Percentiles rank a stretch among this genome's conserved stretches.
These are phyloP conservation scores for Globisporangium solare DNA, from an alignment of 352 stramenopile genomes.

Conservation along the genomic window DNA sequence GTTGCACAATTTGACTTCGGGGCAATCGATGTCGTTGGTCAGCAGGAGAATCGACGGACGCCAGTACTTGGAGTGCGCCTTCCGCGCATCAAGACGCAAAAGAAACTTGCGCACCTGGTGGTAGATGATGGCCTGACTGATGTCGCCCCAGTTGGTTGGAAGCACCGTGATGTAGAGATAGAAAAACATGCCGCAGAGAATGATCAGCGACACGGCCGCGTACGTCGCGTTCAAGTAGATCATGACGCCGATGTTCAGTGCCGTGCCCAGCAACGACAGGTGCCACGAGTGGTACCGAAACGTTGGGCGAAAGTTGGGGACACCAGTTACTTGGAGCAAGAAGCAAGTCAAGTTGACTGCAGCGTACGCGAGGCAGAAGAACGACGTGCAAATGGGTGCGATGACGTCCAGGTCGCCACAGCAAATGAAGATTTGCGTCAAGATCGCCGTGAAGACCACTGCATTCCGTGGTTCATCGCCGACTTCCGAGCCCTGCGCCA, in stretches of 20 bases:
- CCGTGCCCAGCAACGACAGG: slow-evolving; percentile 46
- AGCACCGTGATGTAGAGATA: slow-evolving; percentile 58
- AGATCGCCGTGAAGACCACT: slow-evolving; percentile 55
- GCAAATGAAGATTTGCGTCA: slow-evolving; percentile 68
- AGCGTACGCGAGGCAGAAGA: slow-evolving; percentile 78
- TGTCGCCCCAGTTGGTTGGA: slow-evolving; percentile 64
- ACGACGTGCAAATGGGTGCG: slow-evolving; percentile 74
- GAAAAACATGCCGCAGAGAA: slow-evolving; percentile 54
- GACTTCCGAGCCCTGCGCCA: slow-evolving; percentile 43
- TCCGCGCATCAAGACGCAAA: slow-evolving; percentile 57
- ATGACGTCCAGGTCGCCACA: slow-evolving; percentile 73
- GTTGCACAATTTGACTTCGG: slow-evolving; percentile 58
- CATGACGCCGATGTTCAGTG: slow-evolving; percentile 67
- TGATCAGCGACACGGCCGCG: slow-evolving; percentile 43
- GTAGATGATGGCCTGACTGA: slow-evolving; percentile 84
- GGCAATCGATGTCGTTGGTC: slow-evolving; percentile 28
- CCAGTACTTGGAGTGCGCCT: slow-evolving; percentile 78
- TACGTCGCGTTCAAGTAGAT: slow-evolving; percentile 71
- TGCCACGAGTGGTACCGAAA: slow-evolving; percentile 73
- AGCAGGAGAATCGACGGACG: slow-evolving; percentile 69
- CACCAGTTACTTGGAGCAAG: slow-evolving; percentile 64
- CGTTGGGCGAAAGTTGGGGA: slow-evolving; percentile 75
- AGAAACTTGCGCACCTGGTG: slow-evolving; percentile 81
- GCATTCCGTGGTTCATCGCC: slow-evolving; percentile 69
- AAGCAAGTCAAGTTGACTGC: slow-evolving; percentile 75